These are phyloP conservation scores for Neonectria faginata DNA, from an alignment of 2,329 filamentous ascomycete genomes.

Conservation along the genomic window DNA sequence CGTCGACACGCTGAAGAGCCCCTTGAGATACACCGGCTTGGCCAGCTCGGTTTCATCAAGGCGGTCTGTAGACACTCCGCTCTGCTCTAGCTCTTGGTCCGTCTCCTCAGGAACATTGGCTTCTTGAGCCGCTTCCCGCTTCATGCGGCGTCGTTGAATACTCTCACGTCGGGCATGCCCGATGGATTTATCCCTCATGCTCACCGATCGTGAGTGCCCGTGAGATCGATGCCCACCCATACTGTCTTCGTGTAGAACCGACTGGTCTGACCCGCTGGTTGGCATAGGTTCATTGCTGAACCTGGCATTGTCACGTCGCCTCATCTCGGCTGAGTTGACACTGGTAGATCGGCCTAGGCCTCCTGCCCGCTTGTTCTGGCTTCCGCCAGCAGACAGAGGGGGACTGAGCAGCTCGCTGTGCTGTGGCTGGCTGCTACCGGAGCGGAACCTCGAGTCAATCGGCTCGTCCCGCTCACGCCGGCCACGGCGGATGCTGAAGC, in stretches of 20 bases:
- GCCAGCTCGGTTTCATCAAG: conserved; percentile 80
- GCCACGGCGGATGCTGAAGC: conserved; percentile 81
- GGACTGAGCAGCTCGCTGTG: conserved; percentile 84
- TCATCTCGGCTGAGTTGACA: conserved; percentile 87
- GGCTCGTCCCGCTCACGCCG: conserved; percentile 66
- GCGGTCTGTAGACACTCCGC: conserved; percentile 70
- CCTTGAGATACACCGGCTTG: conserved; percentile 96
- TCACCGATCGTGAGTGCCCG: conserved; percentile 68
- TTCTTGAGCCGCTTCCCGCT: conserved; percentile 77
- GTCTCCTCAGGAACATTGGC: conserved; percentile 92
- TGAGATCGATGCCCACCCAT: conserved; percentile 64
- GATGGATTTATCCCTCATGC: conserved; percentile 84
- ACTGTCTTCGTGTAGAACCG: conserved; percentile 66
- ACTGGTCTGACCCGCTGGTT: conserved; percentile 84
- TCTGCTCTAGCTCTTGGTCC: conserved; percentile 78
- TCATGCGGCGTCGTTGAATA: conserved; percentile 85
- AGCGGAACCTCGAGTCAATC: conserved; percentile 61
- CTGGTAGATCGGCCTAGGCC: conserved; percentile 88
- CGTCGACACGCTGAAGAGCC: conserved; percentile 95
- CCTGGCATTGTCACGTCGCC: conserved; percentile 67
- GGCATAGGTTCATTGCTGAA: conserved; percentile 73
- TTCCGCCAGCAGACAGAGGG: conserved; percentile 70
- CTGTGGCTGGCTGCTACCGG: conserved; percentile 74
- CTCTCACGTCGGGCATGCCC: conserved; percentile 91
- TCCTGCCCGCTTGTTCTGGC: conserved; percentile 67